Evolutionary conservation across 352 stramenopile genomes (phyloP).

Genomic region (Phytopythium aichiense): DNA sequence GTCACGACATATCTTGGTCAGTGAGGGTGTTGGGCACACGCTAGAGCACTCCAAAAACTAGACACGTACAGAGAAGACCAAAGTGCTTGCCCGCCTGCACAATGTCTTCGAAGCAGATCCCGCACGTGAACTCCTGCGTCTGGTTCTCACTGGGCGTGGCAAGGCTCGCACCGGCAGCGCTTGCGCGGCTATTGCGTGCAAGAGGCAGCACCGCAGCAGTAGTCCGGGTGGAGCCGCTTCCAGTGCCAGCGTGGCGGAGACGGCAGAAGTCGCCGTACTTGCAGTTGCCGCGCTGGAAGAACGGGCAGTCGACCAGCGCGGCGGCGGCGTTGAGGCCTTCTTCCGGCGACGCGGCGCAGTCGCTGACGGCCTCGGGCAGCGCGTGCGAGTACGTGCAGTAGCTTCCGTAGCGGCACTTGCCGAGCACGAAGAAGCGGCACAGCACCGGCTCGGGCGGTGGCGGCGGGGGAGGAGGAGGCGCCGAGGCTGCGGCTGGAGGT

Average conservation of each 20-base stretch:
- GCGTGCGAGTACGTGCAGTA: slow-evolving; percentile 72
- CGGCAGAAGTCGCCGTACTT: slow-evolving; percentile 71
- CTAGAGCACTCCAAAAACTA: neutral
- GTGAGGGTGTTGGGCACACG: neutral
- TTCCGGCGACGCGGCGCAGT: slow-evolving; percentile 28
- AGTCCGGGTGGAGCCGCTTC: too few species aligned
- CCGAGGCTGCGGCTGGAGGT: neutral
- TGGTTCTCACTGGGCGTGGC: slow-evolving; percentile 7
- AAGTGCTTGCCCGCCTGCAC: slow-evolving; percentile 75
- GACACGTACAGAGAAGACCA: slow-evolving; percentile 59
- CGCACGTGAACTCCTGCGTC: slow-evolving; percentile 58
- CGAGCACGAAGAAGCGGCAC: slow-evolving; percentile 77
- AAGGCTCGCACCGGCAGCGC: neutral
- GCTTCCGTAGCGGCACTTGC: slow-evolving; percentile 68
- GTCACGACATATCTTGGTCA: neutral
- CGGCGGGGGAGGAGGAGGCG: neutral
- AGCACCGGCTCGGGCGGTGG: slow-evolving; percentile 28
- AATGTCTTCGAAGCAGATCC: slow-evolving; percentile 84
- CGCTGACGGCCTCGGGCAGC: slow-evolving; percentile 23
- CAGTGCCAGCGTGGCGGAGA: slow-evolving; percentile 31
- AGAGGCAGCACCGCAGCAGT: neutral
- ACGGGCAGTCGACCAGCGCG: slow-evolving; percentile 67
- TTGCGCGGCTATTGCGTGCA: neutral
- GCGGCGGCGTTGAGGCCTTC: slow-evolving; percentile 40
- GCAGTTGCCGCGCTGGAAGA: slow-evolving; percentile 70